phyloP scores from a whole-genome alignment of 805 yeast genomes.

The Yamadazyma akitaensis region DNA sequence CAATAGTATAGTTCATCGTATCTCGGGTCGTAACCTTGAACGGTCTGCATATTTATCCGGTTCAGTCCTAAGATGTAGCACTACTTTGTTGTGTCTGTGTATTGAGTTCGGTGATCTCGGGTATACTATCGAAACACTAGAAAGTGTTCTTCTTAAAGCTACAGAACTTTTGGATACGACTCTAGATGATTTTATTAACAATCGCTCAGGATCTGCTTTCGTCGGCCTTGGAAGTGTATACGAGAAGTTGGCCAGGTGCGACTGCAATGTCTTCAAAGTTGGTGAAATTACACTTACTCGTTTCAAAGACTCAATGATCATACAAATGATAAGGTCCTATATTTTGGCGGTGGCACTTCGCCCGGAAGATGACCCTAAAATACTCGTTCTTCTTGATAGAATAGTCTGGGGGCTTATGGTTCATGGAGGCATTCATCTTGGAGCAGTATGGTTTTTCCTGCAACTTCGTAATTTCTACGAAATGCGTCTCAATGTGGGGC shows the following conservation, averaged over 20 bases:
- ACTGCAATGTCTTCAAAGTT: conserved; percentile 8
- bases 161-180: conserved; percentile 10
- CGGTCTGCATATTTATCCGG: conserved; percentile 15
- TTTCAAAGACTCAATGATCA: conserved; percentile 16
- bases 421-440: conserved; percentile 44
- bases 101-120: conserved; percentile 16
- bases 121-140: conserved; percentile 6
- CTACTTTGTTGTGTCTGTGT: conserved; percentile 12
- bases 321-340: conserved; percentile 37
- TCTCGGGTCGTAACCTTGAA: conserved; percentile 5
- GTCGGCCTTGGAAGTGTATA: conserved; percentile 19
- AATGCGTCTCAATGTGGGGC: conserved; percentile 20
- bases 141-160: conserved; percentile 7
- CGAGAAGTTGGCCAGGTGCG: conserved; percentile 17
- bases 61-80: conserved; percentile 11
- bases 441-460: conserved; percentile 42
- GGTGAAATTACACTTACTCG: conserved; percentile 8
- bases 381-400: conserved; percentile 30
- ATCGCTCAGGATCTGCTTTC: conserved; percentile 26
- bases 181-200: conserved; percentile 16
- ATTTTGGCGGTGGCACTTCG: conserved; percentile 31
- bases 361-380: conserved; percentile 36
- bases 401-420: conserved; percentile 42
- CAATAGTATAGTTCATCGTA: conserved; percentile 7
- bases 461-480: conserved; percentile 28